Conservation (phyloP, 139 green algal species). For the Chlorella sp. region DNA sequence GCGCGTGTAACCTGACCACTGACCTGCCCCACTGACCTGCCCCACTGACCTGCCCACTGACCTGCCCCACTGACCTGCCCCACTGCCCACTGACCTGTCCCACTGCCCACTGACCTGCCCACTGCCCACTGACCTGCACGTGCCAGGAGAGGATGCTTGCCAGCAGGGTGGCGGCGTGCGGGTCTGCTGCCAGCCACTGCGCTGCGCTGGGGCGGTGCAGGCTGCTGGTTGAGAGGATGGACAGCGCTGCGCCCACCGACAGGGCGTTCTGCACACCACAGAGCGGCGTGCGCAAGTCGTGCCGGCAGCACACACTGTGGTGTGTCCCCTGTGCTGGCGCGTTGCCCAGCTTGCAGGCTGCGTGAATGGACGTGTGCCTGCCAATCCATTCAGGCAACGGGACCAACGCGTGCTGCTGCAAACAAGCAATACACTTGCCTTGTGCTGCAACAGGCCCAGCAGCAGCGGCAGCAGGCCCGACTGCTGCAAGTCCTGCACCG, state of each 20-base stretch:
- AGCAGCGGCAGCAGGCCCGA: neutral
- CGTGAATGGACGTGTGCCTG: neutral
- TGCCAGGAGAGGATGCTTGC: neutral
- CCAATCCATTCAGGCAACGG: neutral
- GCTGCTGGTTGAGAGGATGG: neutral
- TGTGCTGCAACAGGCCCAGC: neutral
- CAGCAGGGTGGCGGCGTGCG: neutral
- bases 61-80: neutral
- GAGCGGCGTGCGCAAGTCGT: neutral
- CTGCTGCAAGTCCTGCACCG: neutral
- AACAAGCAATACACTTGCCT: neutral
- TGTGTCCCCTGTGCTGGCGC: neutral
- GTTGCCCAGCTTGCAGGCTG: neutral
- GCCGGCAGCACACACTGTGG: neutral
- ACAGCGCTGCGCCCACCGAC: neutral
- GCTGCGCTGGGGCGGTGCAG: neutral
- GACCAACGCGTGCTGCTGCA: neutral
- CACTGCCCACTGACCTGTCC: neutral
- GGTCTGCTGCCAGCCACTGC: neutral
- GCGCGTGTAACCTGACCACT: neutral
- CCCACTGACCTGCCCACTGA: neutral
- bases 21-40: neutral
- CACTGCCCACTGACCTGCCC: no score
- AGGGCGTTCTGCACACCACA: neutral
- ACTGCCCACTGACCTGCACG: neutral